phyloP scores from a whole-genome alignment of 139 green algal genomes.

The Chlamydomonas schloesseri region DNA sequence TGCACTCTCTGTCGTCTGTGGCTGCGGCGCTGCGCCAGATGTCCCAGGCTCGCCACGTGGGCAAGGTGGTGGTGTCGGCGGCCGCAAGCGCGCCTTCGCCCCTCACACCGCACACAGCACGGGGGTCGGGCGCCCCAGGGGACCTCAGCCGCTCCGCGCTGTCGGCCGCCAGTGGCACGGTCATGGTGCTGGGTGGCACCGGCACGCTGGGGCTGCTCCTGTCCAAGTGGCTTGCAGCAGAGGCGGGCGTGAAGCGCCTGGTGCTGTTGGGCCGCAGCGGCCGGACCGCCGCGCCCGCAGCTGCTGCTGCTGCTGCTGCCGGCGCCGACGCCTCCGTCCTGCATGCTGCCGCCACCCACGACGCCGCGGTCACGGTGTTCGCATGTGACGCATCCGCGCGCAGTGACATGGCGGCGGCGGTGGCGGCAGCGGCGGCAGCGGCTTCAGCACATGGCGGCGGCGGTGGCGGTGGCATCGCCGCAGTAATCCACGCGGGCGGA shows the following conservation, averaged over 20 bases:
- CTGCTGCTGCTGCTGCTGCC: too few relatives aligned
- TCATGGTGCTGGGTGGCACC: slow-evolving; percentile 81
- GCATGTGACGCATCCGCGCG: slow-evolving; percentile 49
- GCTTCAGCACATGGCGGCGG: neutral
- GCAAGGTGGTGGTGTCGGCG: slow-evolving; percentile 84
- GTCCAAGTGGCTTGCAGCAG: slow-evolving; percentile 69
- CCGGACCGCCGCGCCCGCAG: neutral
- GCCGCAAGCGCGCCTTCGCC: neutral
- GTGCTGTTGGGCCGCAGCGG: slow-evolving; percentile 70
- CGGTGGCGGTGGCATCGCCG: neutral
- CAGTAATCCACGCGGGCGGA: slow-evolving; percentile 74
- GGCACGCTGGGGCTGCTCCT: slow-evolving; percentile 78
- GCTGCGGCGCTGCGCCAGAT: slow-evolving; percentile 83
- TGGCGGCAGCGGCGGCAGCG: too few relatives aligned
- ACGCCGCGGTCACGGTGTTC: slow-evolving; percentile 34
- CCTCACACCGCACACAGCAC: neutral
- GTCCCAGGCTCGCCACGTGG: slow-evolving; percentile 85
- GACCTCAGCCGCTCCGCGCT: too few relatives aligned
- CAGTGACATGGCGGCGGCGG: slow-evolving; percentile 33
- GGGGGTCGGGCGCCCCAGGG: too few relatives aligned
- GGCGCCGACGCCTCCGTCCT: too few relatives aligned
- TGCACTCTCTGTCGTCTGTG: slow-evolving; percentile 53
- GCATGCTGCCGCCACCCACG: neutral
- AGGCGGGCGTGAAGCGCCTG: slow-evolving; percentile 48
- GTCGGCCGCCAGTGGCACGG: neutral